A percentile compares a stretch with the other conserved stretches of the same genome.
phyloP scores from a whole-genome alignment of 208 protist genomes.

The Porcisia hertigi region DNA sequence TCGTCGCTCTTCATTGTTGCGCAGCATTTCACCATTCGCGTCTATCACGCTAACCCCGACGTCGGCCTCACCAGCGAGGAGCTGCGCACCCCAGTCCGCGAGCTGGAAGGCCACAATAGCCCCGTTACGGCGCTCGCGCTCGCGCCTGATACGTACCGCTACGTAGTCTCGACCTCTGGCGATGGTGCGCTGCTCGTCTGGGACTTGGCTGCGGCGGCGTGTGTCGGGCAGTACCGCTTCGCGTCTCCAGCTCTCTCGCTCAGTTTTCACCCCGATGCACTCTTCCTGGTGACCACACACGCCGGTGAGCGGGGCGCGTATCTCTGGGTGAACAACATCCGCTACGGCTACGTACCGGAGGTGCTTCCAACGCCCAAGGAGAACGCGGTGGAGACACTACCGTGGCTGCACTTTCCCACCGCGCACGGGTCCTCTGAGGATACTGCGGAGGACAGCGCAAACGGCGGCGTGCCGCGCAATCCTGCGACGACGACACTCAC shows the following conservation, averaged over 20 bases:
- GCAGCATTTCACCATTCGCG: conserved; percentile 70
- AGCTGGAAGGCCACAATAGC: conserved; percentile 75
- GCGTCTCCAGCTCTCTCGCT: conserved; percentile 74
- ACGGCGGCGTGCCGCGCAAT: conserved; percentile 4
- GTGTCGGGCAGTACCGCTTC: conserved; percentile 87
- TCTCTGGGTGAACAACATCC: conserved; percentile 89
- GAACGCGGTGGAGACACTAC: conserved; percentile 44
- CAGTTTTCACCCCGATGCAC: conserved; percentile 82
- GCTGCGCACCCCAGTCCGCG: conserved; percentile 65
- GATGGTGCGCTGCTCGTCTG: conserved; percentile 81
- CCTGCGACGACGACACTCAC: conserved; percentile 6
- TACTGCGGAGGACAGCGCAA: conserved; percentile 22
- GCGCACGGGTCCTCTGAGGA: conserved; percentile 62
- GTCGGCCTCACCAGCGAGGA: conserved; percentile 38
- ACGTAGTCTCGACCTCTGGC: conserved; percentile 71
- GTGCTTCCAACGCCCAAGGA: conserved; percentile 57
- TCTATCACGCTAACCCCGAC: conserved; percentile 82
- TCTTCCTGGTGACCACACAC: conserved; percentile 87
- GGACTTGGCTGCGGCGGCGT: conserved; percentile 82
- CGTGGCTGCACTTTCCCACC: conserved; percentile 80
- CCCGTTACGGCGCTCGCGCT: conserved; percentile 83
- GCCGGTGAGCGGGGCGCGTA: conserved; percentile 81
- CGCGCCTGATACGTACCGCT: conserved; percentile 70
- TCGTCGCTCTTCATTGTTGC: conserved; percentile 77
- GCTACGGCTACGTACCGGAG: conserved; percentile 88